phyloP scores from a whole-genome alignment of 768 basidiomycete species.

The Trametes villosa region DNA sequence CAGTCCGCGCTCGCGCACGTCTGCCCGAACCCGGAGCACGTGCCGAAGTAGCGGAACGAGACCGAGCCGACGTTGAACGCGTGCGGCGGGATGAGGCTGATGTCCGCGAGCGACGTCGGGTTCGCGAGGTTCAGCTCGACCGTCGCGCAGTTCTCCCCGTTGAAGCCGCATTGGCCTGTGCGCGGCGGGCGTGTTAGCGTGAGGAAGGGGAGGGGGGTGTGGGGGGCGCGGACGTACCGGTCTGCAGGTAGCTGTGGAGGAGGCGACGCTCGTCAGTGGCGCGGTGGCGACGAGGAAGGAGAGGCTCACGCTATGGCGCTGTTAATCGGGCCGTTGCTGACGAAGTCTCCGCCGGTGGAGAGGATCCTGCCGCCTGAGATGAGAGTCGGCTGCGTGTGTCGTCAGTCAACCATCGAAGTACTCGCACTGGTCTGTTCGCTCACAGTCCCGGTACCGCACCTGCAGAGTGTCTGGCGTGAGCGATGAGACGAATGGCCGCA shows the following conservation, averaged over 20 bases:
- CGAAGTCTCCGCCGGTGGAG: constrained; percentile 43
- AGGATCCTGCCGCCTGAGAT: constrained; percentile 32
- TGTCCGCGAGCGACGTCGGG: background rate
- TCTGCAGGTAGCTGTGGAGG: background rate
- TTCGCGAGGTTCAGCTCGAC: background rate
- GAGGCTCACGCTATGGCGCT: background rate
- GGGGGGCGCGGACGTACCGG: background rate
- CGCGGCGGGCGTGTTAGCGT: background rate
- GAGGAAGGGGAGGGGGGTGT: background rate
- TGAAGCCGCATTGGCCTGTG: background rate
- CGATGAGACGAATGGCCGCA: no score
- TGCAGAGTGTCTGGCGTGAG: background rate
- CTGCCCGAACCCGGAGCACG: background rate
- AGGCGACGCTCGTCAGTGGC: background rate
- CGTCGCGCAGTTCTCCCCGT: background rate
- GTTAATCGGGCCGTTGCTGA: constrained; percentile 35
- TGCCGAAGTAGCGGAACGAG: background rate
- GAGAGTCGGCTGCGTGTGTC: background rate
- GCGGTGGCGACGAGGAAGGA: background rate
- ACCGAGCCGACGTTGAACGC: background rate
- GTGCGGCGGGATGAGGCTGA: background rate
- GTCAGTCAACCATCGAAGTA: background rate
- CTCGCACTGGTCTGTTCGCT: background rate
- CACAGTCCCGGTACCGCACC: background rate
- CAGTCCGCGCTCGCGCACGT: background rate